phyloP scores from a whole-genome alignment of 805 yeast genomes.

The Kazachstania martiniae region DNA sequence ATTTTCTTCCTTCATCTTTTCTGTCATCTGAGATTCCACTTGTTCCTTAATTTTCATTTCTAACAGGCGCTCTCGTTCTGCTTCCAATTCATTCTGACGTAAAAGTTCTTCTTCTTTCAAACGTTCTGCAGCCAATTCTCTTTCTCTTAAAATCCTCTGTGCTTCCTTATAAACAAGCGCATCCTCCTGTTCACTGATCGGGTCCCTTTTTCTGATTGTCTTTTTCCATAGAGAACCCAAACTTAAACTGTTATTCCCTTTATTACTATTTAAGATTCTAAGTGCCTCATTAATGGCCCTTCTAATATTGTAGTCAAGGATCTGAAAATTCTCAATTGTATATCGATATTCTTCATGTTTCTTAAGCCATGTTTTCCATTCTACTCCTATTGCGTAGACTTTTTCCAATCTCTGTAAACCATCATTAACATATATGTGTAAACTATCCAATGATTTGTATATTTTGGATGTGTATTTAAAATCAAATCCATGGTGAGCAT shows the following conservation, averaged over 20 bases:
- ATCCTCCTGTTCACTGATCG: slow-evolving; percentile 16
- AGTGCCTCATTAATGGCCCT: slow-evolving; percentile 8
- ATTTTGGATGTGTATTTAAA: slow-evolving; percentile 7
- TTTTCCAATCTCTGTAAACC: slow-evolving; percentile 18
- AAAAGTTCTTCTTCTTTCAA: slow-evolving; percentile 2
- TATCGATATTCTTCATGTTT: slow-evolving; percentile 8
- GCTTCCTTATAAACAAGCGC: slow-evolving; percentile 16
- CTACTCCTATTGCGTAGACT: slow-evolving; percentile 9
- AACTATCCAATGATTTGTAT: slow-evolving; percentile 9
- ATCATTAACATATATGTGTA: slow-evolving; percentile 17
- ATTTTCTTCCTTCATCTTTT: slow-evolving; percentile 11
- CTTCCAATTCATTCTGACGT: slow-evolving; percentile 5
- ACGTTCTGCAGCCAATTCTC: slow-evolving; percentile 8
- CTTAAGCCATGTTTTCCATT: slow-evolving; percentile 7
- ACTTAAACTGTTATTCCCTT: too few species aligned
- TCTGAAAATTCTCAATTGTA: slow-evolving; percentile 17
- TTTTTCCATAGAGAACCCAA: slow-evolving; percentile 2
- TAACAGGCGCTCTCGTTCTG: slow-evolving; percentile 12
- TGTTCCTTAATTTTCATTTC: slow-evolving; percentile 20
- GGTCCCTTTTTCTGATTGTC: slow-evolving; percentile 6
- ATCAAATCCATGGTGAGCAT: slow-evolving; percentile 1
- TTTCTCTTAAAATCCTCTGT: slow-evolving; percentile 12
- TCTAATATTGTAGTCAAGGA: slow-evolving; percentile 24
- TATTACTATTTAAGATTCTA: background rate
- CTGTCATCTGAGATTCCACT: slow-evolving; percentile 15